phyloP scores from a whole-genome alignment of 202 grass and related monocot species.

The Tripidium arundinaceum region DNA sequence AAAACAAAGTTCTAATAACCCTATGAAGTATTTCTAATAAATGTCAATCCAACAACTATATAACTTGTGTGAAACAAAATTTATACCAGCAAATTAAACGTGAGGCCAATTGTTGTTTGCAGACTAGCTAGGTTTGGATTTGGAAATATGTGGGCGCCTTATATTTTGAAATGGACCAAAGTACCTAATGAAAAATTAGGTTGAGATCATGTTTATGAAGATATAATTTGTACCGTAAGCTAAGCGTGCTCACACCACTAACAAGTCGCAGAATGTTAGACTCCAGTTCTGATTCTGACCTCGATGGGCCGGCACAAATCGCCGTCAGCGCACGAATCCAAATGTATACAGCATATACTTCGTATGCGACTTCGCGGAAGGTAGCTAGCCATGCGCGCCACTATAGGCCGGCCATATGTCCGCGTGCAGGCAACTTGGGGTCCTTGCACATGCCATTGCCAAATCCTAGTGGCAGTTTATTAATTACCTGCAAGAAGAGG shows the following conservation, averaged over 20 bases:
- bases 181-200: background rate
- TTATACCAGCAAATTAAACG: no score
- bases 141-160: no score
- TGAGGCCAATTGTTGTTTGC: no score
- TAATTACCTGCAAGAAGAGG: slow-evolving; percentile 34
- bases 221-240: background rate
- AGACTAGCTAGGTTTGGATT: no score
- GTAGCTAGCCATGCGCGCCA: background rate
- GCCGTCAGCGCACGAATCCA: background rate
- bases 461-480: background rate
- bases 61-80: no score
- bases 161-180: no score
- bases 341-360: no score
- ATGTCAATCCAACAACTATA: no score
- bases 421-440: background rate
- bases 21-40: background rate
- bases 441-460: background rate
- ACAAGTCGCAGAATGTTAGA: slow-evolving; percentile 1
- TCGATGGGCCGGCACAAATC: background rate
- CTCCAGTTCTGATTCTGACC: background rate
- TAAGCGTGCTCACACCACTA: background rate
- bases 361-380: background rate
- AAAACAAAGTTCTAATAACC: background rate
- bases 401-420: background rate
- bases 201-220: no score